Evolutionary conservation across 257 asterid genomes (phyloP).

Genomic region (Solanum corneliomulleri): DNA sequence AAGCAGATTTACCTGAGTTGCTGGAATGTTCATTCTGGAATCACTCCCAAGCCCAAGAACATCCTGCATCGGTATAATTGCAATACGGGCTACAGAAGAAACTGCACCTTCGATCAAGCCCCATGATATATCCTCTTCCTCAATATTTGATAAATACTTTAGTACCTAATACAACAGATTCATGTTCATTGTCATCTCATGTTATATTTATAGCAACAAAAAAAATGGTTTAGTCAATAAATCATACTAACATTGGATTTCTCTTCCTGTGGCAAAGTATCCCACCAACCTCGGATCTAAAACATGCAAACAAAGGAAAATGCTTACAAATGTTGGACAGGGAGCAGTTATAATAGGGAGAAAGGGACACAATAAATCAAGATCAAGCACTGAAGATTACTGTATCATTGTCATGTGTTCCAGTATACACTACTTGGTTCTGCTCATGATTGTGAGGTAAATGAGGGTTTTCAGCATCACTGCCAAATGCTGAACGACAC

Average conservation of each 20-base stretch:
- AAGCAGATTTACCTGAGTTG: conserved; percentile 55
- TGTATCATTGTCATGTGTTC: conserved; percentile 98
- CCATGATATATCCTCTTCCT: conserved; percentile 76
- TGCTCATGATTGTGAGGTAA: conserved; percentile 88
- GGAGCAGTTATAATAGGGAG: not conserved
- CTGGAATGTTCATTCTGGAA: conserved; percentile 91
- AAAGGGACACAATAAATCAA: not conserved
- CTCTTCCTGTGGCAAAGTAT: conserved; percentile 59
- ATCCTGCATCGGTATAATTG: conserved; percentile 96
- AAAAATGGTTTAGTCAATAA: not conserved
- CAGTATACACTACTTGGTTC: conserved; percentile 97
- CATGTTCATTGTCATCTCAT: not conserved
- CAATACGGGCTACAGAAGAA: conserved; percentile 77
- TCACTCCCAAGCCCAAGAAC: conserved; percentile 76
- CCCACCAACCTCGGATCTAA: conserved; percentile 97
- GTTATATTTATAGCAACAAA: not conserved
- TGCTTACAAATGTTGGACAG: not conserved
- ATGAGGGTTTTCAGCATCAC: conserved; percentile 96
- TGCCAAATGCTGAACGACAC: conserved; percentile 64
- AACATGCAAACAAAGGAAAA: not conserved
- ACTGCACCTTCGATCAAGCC: conserved; percentile 66
- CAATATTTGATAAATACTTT: conserved; percentile 49
- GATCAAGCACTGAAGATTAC: conserved; percentile 21
- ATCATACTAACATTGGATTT: conserved; percentile 54
- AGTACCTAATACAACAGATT: conserved; percentile 42